Conservation (phyloP, 306 rosid species). For the Gastrolobium bilobum region DNA sequence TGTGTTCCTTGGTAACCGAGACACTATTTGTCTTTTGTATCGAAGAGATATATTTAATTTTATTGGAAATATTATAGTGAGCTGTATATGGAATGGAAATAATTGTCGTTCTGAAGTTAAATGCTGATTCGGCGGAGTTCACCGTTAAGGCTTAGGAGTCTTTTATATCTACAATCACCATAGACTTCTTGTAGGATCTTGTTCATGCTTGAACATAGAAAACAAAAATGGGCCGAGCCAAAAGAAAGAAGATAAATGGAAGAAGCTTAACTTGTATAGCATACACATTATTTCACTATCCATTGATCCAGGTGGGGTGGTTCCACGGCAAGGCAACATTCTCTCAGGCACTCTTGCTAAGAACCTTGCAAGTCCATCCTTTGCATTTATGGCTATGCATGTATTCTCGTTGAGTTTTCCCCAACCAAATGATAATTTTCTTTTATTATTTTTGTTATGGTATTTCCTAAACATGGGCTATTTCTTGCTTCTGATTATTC, state of each 20-base stretch:
- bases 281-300: not conserved
- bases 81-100: constrained; percentile 46
- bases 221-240: constrained; percentile 9
- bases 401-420: constrained; percentile 8
- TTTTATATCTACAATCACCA: not conserved
- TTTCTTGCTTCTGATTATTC: too few relatives aligned
- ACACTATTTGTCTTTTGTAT: constrained; percentile 29
- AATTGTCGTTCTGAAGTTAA: constrained; percentile 14
- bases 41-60: constrained; percentile 10
- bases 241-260: constrained; percentile 16
- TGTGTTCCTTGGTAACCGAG: constrained; percentile 21
- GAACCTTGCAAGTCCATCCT: constrained; percentile 36
- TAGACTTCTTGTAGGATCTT: constrained; percentile 29
- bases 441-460: not conserved
- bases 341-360: constrained; percentile 6
- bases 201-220: constrained; percentile 27
- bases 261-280: constrained; percentile 3
- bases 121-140: constrained; percentile 29
- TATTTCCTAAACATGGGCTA: too few relatives aligned
- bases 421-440: not conserved
- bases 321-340: not conserved
- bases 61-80: constrained; percentile 23
- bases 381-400: constrained; percentile 15
- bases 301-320: constrained; percentile 17
- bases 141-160: constrained; percentile 23